Conservation (phyloP, 177 flowering plant genomes). For the Vitis hybrid region DNA sequence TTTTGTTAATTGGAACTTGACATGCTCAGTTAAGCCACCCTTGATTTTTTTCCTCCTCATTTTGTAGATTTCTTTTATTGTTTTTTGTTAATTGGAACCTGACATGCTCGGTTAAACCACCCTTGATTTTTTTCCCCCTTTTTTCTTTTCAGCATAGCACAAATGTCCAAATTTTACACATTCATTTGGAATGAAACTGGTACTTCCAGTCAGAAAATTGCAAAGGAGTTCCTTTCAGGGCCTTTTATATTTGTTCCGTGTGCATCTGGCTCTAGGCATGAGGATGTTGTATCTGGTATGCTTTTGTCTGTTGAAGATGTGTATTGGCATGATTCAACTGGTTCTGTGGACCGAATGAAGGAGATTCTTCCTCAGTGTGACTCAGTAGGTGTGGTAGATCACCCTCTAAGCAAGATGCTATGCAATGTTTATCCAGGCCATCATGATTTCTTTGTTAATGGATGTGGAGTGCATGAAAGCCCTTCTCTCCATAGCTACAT, state of each 20-base stretch:
- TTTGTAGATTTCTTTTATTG: not conserved
- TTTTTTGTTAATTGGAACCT: not conserved
- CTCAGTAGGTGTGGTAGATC: constrained; percentile 8
- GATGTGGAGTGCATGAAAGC: constrained; percentile 61
- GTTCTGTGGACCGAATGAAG: constrained; percentile 41
- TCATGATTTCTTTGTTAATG: constrained; percentile 73
- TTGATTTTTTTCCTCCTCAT: not conserved
- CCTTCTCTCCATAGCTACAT: constrained; percentile 62
- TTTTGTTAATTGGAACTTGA: not conserved
- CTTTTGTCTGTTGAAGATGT: constrained; percentile 63
- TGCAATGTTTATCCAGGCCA: constrained; percentile 67
- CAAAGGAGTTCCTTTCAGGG: constrained; percentile 42
- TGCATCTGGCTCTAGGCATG: constrained; percentile 29
- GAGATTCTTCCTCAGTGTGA: constrained; percentile 20
- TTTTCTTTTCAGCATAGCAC: constrained; percentile 57
- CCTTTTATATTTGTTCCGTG: constrained; percentile 82
- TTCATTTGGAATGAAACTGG: constrained; percentile 65
- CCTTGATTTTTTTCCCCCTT: not conserved
- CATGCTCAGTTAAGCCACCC: not conserved
- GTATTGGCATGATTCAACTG: constrained; percentile 82
- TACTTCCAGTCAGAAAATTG: constrained; percentile 37
- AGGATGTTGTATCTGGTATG: constrained; percentile 60
- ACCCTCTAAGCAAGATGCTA: constrained; percentile 40
- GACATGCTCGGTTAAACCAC: not conserved
- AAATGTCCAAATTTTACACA: constrained; percentile 78